Conservation (phyloP, 306 rosid species). For the Cicer arietinum region DNA sequence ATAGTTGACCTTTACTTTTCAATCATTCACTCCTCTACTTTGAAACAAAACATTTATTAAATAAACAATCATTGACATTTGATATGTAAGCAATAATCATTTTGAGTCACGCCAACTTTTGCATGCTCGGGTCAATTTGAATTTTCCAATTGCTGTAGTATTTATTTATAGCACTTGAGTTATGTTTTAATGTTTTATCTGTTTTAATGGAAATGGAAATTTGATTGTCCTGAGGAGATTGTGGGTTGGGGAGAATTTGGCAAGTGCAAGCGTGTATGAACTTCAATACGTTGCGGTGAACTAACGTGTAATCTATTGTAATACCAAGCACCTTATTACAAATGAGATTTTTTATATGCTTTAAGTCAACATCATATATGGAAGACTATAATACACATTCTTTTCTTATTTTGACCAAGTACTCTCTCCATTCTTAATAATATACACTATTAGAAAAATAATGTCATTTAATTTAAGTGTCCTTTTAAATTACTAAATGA, state of each 20-base stretch:
- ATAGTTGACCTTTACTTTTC: conserved; percentile 37
- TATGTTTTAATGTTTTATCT: neutral
- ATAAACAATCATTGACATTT: conserved; percentile 36
- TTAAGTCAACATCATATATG: neutral
- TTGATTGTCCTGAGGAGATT: neutral
- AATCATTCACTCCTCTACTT: neutral
- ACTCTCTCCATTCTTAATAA: no score
- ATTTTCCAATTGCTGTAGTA: neutral
- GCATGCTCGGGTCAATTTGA: conserved; percentile 25
- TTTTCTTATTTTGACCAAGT: neutral
- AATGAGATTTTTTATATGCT: neutral
- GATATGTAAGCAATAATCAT: conserved; percentile 26
- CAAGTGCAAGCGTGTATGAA: neutral
- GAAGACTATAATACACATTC: neutral
- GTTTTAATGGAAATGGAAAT: neutral
- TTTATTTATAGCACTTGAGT: neutral
- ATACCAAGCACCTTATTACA: neutral
- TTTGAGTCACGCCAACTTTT: conserved; percentile 18
- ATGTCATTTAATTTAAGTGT: no score
- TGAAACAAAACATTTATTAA: conserved; percentile 27
- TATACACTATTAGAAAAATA: no score
- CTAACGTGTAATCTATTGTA: neutral
- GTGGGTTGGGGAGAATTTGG: neutral
- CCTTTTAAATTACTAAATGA: no score
- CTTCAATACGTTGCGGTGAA: no score